Base-by-base conservation (phyloP, 2,329 filamentous ascomycete species). In the Nemania sp. region DNA sequence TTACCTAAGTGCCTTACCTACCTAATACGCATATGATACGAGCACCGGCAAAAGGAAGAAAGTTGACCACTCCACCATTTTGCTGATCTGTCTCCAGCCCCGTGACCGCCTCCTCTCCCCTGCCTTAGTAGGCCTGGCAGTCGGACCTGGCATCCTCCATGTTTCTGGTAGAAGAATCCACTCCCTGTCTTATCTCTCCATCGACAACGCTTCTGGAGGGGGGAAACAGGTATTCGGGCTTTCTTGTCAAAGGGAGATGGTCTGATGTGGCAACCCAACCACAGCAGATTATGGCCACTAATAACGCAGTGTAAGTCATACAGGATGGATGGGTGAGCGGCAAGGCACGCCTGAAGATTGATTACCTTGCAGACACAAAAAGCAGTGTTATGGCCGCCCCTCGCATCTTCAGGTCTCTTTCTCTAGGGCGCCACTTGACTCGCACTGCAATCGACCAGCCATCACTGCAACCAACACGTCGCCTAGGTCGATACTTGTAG, bases 81-180 rank as follows among this genome's bases (percentile, higher is more conserved):
- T 49, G 49, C 42, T 52, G 49, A 59, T 59, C 52, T 31, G 49
- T 40, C 48, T 46, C 49, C 56, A 41, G 26, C 30, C 41, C 46
- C 40, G 52, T 59, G 56, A 59, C 56, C 56, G 56, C 56, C 48
- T 56, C 45, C 28, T 12, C 40, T 33, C 33, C 52, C 39, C 42
- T n/a, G n/a, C n/a, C n/a, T n/a, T n/a, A n/a, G n/a, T n/a, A n/a
- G n/a, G n/a, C n/a, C n/a, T n/a, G n/a, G n/a, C n/a, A n/a, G n/a
- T n/a, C n/a, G n/a, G n/a, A 36, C 15, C 31, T 30, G 30, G 40
- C 24, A 43, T 43, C 40, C 15, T 30, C 40, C 12, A 41, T 39
- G 20, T 23, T 19, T 31, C 46, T 30, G 24, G 28, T 17, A 41
- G 19, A 41, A n/a, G 34, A 37, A 43, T 30, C 23, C n/a, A 43